Percentiles rank a stretch among this genome's conserved stretches.
Conservation (phyloP, 345 rosid species). For the Brassica nigra region DNA sequence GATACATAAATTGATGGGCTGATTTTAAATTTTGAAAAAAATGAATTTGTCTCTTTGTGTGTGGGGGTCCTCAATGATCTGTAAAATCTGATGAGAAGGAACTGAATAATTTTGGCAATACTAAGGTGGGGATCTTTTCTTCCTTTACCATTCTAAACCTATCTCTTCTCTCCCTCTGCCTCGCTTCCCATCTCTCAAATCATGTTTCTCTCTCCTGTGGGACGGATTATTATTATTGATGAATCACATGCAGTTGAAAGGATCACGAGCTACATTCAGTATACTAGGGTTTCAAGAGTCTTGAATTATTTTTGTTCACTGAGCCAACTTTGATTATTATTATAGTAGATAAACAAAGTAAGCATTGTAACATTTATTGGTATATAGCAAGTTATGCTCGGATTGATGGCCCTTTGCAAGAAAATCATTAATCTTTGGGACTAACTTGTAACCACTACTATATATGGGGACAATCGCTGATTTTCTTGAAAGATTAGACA, state of each 20-base stretch:
- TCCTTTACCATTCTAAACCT: conserved; percentile 44
- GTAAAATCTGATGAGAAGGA: conserved; percentile 41
- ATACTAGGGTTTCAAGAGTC: conserved; percentile 17
- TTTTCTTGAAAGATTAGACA: not conserved
- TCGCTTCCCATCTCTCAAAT: conserved; percentile 38
- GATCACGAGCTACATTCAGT: conserved; percentile 35
- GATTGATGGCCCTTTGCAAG: not conserved
- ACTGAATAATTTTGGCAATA: conserved; percentile 44
- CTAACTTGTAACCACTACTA: not conserved
- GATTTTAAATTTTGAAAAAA: conserved; percentile 10
- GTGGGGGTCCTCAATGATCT: conserved; percentile 45
- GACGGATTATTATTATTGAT: conserved; percentile 16
- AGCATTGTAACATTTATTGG: not conserved
- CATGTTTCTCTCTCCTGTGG: conserved; percentile 27
- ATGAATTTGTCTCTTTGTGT: conserved; percentile 24
- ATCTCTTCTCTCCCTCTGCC: conserved; percentile 34
- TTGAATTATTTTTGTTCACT: conserved; percentile 21
- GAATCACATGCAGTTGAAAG: conserved; percentile 39
- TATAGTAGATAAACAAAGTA: conserved; percentile 8
- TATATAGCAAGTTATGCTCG: conserved; percentile 1
- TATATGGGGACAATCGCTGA: not conserved
- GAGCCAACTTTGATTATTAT: conserved; percentile 17
- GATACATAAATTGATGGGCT: conserved; percentile 15
- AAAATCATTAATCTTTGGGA: not conserved
- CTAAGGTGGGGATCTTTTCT: conserved; percentile 46